A percentile compares a stretch with the other conserved stretches of the same genome.
phyloP scores from a whole-genome alignment of 176 grass and related monocot genomes.

The Oryza glumipatula region DNA sequence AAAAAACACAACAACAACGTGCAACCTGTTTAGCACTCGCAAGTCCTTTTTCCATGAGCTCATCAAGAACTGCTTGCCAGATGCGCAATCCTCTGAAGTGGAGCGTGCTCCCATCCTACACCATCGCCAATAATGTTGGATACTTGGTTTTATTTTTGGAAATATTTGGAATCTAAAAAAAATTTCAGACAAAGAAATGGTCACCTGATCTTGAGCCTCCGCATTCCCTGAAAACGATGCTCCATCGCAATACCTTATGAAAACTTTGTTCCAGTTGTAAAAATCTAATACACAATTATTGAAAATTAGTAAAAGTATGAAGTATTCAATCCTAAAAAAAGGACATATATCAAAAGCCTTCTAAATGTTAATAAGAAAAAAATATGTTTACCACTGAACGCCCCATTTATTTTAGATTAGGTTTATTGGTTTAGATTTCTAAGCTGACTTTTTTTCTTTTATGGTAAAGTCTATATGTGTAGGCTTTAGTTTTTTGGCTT shows the following conservation, averaged over 20 bases:
- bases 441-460: too few relatives aligned
- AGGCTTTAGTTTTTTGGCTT: too few relatives aligned
- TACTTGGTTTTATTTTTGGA: not conserved
- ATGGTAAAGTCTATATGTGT: too few relatives aligned
- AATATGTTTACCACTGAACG: not conserved
- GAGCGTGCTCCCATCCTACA: constrained; percentile 53
- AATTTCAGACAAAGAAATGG: not conserved
- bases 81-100: constrained; percentile 75
- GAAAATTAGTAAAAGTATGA: constrained; percentile 10
- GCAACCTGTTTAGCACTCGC: constrained; percentile 64
- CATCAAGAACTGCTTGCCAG: constrained; percentile 62
- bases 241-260: constrained; percentile 75
- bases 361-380: not conserved
- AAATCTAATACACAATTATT: constrained; percentile 46
- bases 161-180: not conserved
- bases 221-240: constrained; percentile 71
- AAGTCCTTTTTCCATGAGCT: constrained; percentile 67
- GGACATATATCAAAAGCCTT: too few relatives aligned
- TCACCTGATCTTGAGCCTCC: constrained; percentile 53
- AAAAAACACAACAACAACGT: not conserved
- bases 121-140: not conserved
- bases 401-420: too few relatives aligned
- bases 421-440: too few relatives aligned
- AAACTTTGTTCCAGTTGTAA: constrained; percentile 85
- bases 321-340: too few relatives aligned